phyloP scores from a whole-genome alignment of 176 grass and related monocot species.

The Phoenix roebelenii region DNA sequence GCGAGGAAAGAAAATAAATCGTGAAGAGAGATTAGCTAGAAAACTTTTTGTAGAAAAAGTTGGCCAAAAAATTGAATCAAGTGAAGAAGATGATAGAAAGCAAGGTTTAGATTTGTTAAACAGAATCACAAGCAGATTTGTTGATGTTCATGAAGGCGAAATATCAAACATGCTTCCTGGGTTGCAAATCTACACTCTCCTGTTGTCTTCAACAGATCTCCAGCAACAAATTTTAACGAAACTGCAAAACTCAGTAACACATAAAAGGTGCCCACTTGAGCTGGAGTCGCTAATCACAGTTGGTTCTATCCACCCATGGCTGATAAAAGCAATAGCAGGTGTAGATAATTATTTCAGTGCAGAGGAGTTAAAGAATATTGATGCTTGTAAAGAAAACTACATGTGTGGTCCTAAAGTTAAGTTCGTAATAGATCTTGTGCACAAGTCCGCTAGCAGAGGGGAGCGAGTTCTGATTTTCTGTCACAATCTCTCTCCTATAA shows the following conservation, averaged over 20 bases:
- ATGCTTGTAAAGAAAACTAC: slow-evolving; percentile 20
- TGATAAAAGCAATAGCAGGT: slow-evolving; percentile 44
- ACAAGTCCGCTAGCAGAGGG: slow-evolving; percentile 52
- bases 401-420: slow-evolving; percentile 50
- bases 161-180: slow-evolving; percentile 56
- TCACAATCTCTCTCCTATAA: slow-evolving; percentile 67
- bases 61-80: slow-evolving; percentile 66
- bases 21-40: slow-evolving; percentile 47
- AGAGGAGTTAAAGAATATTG: slow-evolving; percentile 35
- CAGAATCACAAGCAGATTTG: slow-evolving; percentile 52
- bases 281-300: slow-evolving; percentile 61
- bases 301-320: slow-evolving; percentile 72
- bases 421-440: slow-evolving; percentile 77
- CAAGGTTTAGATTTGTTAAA: slow-evolving; percentile 59
- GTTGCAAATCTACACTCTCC: slow-evolving; percentile 59
- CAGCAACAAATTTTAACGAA: slow-evolving; percentile 53
- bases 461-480: slow-evolving; percentile 88
- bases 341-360: slow-evolving; percentile 40
- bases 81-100: slow-evolving; percentile 27
- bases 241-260: slow-evolving; percentile 20
- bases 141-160: slow-evolving; percentile 59
- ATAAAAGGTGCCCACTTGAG: slow-evolving; percentile 45
- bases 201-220: slow-evolving; percentile 48
- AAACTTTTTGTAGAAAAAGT: slow-evolving; percentile 69
- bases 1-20: slow-evolving; percentile 20